These are phyloP conservation scores for Trichoderma simmonsii DNA, from an alignment of 2,329 filamentous ascomycete species.

Conservation along the genomic window DNA sequence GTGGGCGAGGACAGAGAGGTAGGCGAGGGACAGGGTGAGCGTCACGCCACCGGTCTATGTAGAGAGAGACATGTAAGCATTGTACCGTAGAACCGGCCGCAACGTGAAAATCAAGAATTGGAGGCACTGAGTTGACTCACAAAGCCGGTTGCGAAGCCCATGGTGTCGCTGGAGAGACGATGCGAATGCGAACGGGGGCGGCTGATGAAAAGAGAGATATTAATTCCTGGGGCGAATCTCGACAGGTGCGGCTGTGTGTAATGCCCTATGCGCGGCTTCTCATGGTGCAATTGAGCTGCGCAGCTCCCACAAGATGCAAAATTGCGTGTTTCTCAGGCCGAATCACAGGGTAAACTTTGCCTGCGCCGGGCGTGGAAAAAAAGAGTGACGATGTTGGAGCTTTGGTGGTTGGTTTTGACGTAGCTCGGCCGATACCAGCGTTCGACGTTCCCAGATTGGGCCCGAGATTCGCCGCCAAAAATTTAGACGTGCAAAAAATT, in stretches of 20 bases:
- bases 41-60: slow-evolving; percentile 70
- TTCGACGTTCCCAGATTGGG: slow-evolving; percentile 22
- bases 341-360: slow-evolving; percentile 17
- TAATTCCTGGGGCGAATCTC: not conserved
- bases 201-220: slow-evolving; percentile 14
- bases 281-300: slow-evolving; percentile 33
- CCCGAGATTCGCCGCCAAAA: slow-evolving; percentile 29
- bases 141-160: slow-evolving; percentile 74
- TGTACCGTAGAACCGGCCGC: not conserved
- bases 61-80: slow-evolving; percentile 15
- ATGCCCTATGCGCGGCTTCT: slow-evolving; percentile 27
- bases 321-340: slow-evolving; percentile 18
- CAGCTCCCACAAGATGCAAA: slow-evolving; percentile 22
- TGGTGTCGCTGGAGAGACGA: slow-evolving; percentile 34
- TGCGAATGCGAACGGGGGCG: not conserved
- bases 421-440: slow-evolving; percentile 23
- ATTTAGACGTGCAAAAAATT: slow-evolving; percentile 31
- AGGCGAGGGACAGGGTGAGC: slow-evolving; percentile 69
- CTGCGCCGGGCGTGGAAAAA: not conserved
- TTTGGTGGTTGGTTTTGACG: slow-evolving; percentile 17
- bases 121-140: slow-evolving; percentile 49
- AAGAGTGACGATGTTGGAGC: not conserved
- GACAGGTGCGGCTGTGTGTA: not conserved
- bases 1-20: slow-evolving; percentile 68
- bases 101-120: not conserved